Base-by-base conservation (phyloP, 371 early-diverging fungal genomes). In the Circinella minor region DNA sequence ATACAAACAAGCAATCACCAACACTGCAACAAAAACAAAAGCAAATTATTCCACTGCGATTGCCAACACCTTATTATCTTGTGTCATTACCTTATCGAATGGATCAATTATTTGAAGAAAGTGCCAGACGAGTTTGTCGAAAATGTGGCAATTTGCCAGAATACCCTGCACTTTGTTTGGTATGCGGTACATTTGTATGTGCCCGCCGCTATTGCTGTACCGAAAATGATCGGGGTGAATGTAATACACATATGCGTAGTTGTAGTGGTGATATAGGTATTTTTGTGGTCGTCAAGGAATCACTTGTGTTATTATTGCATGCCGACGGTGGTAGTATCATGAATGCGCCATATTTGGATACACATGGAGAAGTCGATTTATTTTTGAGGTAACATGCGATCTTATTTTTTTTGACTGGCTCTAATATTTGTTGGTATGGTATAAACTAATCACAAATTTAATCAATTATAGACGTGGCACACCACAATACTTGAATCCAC, bases 171-270 rank as follows among this genome's bases (percentile, higher is more conserved):
- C 77, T 98, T 18, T 99, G 99, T 73, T 84, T 99, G 60, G 74
- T 96, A 36, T 99, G 99, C 81, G 98, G 99, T 8, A 87, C 88
- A 3, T 90, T 96, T 77, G 93, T 99, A 1, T 99, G 99, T 77
- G 86, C 89, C 27, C 95, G 95, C 76, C 88, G 91, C 61, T 94
- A 90, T 71, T 99, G 99, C 73, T 99, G 99, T 82, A 84, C 85
- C 36, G 93, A 93, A 59, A 93, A 90, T 34, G 89, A 85, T 60
- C 82, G 85, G 27, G 98, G 98, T 36, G 99, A 98, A 77, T 97
- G 97, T 79, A 95, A 95, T 67, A 78, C 82, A 38, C 99, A 98
- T 77, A 92, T 92, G 81, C 82, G 79, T 60, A 94, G 93, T 4
- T 98, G 98, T 76, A 92, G 94, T 20, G 96, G 96, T n/a, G 91